Conservation (phyloP, 371 early-diverging fungal genomes). For the Dipsacomyces acuminosporus region DNA sequence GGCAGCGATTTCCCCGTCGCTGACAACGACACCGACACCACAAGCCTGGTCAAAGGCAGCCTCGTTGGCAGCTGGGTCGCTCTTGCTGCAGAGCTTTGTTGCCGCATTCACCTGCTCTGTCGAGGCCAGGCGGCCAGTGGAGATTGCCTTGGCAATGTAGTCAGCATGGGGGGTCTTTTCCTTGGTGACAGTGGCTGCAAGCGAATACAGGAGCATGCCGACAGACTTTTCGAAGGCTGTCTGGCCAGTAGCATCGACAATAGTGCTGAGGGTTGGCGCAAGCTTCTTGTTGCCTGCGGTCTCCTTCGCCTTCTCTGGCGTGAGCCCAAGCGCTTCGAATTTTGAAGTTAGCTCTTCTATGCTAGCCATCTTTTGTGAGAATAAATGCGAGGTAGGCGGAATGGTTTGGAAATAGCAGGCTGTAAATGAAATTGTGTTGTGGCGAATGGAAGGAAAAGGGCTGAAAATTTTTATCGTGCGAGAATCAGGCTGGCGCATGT, state of each 20-base stretch:
- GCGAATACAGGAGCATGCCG: conserved; percentile 77
- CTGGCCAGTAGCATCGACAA: conserved; percentile 61
- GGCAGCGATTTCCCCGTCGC: conserved; percentile 58
- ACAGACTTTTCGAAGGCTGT: conserved; percentile 57
- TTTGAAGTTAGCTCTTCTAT: conserved; percentile 33
- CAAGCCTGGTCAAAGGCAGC: conserved; percentile 72
- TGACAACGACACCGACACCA: conserved; percentile 88
- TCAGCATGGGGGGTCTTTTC: conserved; percentile 66
- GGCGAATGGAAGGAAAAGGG: neutral
- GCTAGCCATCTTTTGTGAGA: neutral
- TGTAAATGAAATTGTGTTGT: neutral
- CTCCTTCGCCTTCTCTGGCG: conserved; percentile 88
- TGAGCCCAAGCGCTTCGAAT: conserved; percentile 84
- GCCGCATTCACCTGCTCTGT: conserved; percentile 92
- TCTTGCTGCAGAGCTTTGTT: conserved; percentile 74
- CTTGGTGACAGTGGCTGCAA: conserved; percentile 82
- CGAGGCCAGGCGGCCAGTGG: conserved; percentile 62
- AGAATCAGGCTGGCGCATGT: too few species aligned
- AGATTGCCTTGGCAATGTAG: conserved; percentile 73
- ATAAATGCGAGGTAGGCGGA: too few species aligned
- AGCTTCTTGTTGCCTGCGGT: conserved; percentile 93
- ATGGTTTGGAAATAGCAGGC: too few species aligned
- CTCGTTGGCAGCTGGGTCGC: conserved; percentile 54
- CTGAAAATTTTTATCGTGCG: too few species aligned
- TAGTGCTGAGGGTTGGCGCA: conserved; percentile 64